Evolutionary conservation across 2,329 filamentous ascomycete genomes (phyloP).

Genomic region (Cercospora citrullina): DNA sequence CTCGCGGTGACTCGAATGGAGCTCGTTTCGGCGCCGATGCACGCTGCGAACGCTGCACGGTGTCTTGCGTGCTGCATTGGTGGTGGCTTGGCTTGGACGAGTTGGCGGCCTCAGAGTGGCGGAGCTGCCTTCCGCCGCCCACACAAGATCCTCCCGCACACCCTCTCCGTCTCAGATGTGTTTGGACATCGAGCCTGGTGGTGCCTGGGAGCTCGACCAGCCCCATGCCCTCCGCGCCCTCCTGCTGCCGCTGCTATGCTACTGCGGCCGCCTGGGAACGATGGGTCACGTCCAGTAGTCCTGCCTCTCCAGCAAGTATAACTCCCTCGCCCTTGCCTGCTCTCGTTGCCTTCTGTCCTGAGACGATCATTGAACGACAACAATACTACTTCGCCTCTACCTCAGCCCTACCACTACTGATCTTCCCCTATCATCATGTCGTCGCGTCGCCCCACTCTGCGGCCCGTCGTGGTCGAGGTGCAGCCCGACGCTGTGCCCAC

Average conservation of each 20-base stretch:
- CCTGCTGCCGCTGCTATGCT: neutral
- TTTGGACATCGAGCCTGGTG: neutral
- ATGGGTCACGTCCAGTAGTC: neutral
- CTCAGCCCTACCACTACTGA: neutral
- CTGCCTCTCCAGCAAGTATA: neutral
- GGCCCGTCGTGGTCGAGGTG: slow-evolving; percentile 34
- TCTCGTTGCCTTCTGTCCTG: neutral
- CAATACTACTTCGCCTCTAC: neutral
- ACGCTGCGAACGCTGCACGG: neutral
- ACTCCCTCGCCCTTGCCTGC: neutral
- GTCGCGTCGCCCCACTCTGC: slow-evolving; percentile 21
- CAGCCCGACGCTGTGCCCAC: slow-evolving; percentile 28
- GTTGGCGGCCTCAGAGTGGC: neutral
- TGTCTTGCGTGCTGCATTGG: neutral
- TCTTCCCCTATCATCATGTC: slow-evolving; percentile 14
- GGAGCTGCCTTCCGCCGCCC: neutral
- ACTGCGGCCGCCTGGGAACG: neutral
- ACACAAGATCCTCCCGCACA: neutral
- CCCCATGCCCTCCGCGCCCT: neutral
- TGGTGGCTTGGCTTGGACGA: neutral
- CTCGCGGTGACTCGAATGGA: neutral
- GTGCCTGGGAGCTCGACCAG: neutral
- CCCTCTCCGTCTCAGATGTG: neutral
- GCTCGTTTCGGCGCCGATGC: neutral
- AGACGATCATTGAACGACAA: neutral